These are phyloP conservation scores for Cyathus striatus DNA, from an alignment of 768 basidiomycete species.

Conservation along the genomic window DNA sequence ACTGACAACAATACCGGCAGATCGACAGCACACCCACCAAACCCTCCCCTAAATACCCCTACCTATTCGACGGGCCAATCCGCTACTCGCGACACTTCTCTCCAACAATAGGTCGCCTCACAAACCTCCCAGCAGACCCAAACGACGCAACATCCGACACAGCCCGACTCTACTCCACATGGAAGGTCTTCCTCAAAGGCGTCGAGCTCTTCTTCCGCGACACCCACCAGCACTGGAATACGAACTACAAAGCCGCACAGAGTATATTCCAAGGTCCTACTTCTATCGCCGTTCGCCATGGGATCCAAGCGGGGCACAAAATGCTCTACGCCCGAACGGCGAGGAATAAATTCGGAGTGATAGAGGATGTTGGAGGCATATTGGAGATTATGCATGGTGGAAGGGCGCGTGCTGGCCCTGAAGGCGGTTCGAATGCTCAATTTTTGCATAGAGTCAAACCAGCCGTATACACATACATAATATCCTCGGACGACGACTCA, in stretches of 20 bases:
- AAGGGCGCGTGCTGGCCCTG: slow-evolving; percentile 4
- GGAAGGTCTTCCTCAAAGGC: slow-evolving; percentile 71
- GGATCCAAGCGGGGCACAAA: slow-evolving; percentile 68
- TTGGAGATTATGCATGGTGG: slow-evolving; percentile 47
- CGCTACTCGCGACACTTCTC: slow-evolving; percentile 70
- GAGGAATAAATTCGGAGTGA: slow-evolving; percentile 58
- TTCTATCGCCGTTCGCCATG: slow-evolving; percentile 58
- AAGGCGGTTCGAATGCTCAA: slow-evolving; percentile 3
- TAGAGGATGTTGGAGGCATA: slow-evolving; percentile 43
- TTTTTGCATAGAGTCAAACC: slow-evolving; percentile 58
- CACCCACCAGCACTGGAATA: slow-evolving; percentile 61
- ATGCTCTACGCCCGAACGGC: slow-evolving; percentile 71
- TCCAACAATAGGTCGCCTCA: slow-evolving; percentile 61
- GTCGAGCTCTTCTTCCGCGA: slow-evolving; percentile 57
- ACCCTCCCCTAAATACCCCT: slow-evolving; percentile 39
- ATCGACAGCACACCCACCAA: slow-evolving; percentile 43
- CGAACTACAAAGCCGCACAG: slow-evolving; percentile 63
- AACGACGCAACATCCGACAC: too few species aligned
- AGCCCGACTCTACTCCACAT: slow-evolving; percentile 67
- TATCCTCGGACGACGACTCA: slow-evolving; percentile 69
- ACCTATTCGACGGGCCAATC: slow-evolving; percentile 70
- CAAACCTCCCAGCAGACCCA: too few species aligned
- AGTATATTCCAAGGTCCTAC: slow-evolving; percentile 63
- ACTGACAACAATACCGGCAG: slow-evolving; percentile 35
- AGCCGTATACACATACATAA: slow-evolving; percentile 82